phyloP scores from a whole-genome alignment of 1,139 yeast genomes.

The Scheffersomyces illinoinensis region DNA sequence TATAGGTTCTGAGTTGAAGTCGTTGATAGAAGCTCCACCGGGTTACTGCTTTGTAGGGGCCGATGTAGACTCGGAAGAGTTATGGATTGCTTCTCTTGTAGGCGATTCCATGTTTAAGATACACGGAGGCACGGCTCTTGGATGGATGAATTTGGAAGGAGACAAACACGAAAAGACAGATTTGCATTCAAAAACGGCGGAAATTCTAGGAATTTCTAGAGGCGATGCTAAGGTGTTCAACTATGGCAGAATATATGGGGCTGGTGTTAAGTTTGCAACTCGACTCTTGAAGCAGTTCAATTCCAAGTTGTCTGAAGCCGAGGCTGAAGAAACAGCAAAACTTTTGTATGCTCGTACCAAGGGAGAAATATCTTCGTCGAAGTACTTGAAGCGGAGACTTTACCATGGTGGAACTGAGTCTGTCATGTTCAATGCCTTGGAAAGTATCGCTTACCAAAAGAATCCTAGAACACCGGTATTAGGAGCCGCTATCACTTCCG shows the following conservation, averaged over 20 bases:
- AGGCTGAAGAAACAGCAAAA: slow-evolving; percentile 69
- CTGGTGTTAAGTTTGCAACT: slow-evolving; percentile 89
- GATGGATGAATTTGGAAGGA: slow-evolving; percentile 99
- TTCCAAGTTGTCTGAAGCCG: slow-evolving; percentile 62
- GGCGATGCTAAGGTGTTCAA: slow-evolving; percentile 94
- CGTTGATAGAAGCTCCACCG: slow-evolving; percentile 81
- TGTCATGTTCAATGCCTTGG: slow-evolving; percentile 84
- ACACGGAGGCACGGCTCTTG: slow-evolving; percentile 96
- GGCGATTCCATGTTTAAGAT: slow-evolving; percentile 88
- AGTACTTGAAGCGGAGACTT: slow-evolving; percentile 32
- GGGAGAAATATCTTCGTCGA: slow-evolving; percentile 51
- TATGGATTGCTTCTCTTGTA: slow-evolving; percentile 95
- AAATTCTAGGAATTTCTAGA: slow-evolving; percentile 83
- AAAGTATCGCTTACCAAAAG: slow-evolving; percentile 82
- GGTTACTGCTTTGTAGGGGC: slow-evolving; percentile 97
- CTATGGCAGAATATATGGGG: slow-evolving; percentile 97
- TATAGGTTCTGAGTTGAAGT: slow-evolving; percentile 91
- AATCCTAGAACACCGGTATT: slow-evolving; percentile 87
- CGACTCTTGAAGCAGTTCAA: slow-evolving; percentile 81
- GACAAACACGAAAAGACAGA: slow-evolving; percentile 89
- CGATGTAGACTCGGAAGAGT: slow-evolving; percentile 96
- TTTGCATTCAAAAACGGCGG: slow-evolving; percentile 91
- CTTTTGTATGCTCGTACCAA: slow-evolving; percentile 79
- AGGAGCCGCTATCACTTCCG: slow-evolving; percentile 92
- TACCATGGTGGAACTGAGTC: slow-evolving; percentile 97